Evolutionary conservation across 106 monocot species (phyloP), one percentile per base, ranked within the genome.

Genomic region (Dactylorhiza incarnata): DNA sequence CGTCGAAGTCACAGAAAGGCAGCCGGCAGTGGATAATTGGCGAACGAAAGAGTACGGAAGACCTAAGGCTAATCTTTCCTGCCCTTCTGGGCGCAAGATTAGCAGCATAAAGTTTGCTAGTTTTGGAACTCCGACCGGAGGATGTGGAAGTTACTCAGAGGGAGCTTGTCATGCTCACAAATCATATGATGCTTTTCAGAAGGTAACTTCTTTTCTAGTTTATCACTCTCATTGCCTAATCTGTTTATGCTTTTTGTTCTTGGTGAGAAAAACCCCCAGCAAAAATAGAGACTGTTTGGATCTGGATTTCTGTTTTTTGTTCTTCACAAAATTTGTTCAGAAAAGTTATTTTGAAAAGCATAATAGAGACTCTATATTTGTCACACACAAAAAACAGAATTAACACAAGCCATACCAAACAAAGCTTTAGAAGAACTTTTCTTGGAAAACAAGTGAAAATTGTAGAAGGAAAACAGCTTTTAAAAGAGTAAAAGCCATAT

Each of bases 91-190:
- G 20, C 82, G 82, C 78, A 92, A 79, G 61, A 87, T 92, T 7
- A 71, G 75, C 0, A 72, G 73, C 11, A 85, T 92, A 67, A 85
- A 82, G 62, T 92, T 92, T 82, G 92, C 92, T 20, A 92, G 92
- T 67, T 92, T 85, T 74, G 92, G 92, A n/a, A 89, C 89, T 73
- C 89, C 92, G 45, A 78, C 48, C 73, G 92, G 92, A 52, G 66
- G 29, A 1, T 89, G 89, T 62, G 92, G 92, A 17, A 83, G 72
- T 59, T 92, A 63, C 81, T 81, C 85, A 5, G 86, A 86, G 50
- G 89, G 92, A 0, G 52, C 48, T 56, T 92, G 92, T 68, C 92
- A 92, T 80, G 89, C 92, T 48, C 84, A 83, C 81, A 73, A 80
- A 53, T 92, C 92, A 62, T 92, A 92, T 82, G 81, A 89, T 83